Conservation (phyloP, 1,284 basidiomycete species). For the Rhizoctonia solani region DNA sequence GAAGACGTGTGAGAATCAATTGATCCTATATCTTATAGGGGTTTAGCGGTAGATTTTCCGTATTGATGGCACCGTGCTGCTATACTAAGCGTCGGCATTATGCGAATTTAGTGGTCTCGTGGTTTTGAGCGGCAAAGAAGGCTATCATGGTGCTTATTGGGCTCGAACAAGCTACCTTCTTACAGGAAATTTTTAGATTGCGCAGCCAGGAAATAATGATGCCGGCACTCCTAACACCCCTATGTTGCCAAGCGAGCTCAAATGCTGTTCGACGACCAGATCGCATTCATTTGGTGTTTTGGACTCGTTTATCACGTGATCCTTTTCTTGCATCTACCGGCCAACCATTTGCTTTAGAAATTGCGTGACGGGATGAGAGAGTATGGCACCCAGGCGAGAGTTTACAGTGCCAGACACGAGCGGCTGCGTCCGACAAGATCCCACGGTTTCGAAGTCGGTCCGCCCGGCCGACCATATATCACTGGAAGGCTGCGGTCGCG, state of each 20-base stretch:
- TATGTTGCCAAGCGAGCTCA: slow-evolving; percentile 28
- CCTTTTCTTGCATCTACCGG: not conserved
- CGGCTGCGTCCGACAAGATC: not conserved
- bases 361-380: too few relatives aligned
- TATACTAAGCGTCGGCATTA: slow-evolving; percentile 21
- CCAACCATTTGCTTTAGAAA: too few relatives aligned
- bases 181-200: not conserved
- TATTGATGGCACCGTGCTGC: not conserved
- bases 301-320: not conserved
- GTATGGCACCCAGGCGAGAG: not conserved
- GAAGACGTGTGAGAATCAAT: too few relatives aligned
- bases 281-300: not conserved
- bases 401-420: not conserved
- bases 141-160: not conserved
- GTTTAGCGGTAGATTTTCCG: not conserved
- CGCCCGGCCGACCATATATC: not conserved
- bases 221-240: not conserved
- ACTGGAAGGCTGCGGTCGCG: too few relatives aligned
- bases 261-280: slow-evolving; percentile 1
- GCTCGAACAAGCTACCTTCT: not conserved
- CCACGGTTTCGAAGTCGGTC: not conserved
- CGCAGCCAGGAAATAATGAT: slow-evolving; percentile 8
- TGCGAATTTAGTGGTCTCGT: slow-evolving; percentile 12
- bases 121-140: slow-evolving; percentile 8
- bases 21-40: not conserved